Evolutionary conservation across 75 land plant genomes (phyloP), one percentile per base, ranked within the genome.

Genomic region (Pinus tabuliformis): DNA sequence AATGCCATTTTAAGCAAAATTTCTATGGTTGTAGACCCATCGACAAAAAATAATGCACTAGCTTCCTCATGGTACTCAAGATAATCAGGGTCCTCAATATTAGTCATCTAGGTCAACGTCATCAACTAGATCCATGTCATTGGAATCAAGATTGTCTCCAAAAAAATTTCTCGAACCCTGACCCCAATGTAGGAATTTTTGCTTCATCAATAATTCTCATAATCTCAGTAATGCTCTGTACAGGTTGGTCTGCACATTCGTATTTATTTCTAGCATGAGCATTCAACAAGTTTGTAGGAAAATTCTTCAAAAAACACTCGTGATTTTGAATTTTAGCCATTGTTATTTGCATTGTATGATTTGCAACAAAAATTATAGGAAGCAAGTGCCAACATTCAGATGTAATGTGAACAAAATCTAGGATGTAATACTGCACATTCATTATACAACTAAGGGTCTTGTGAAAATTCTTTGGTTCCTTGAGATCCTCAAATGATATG

Each of bases 161-260:
- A 60, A 89, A 60, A 59, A 72, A 88, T 30, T 72, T 84, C 62
- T 78, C 80, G 12, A 84, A 68, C 37, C 24, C 70, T 14, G 79
- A 74, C 20, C 85, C 86, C 2, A 82, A 80, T 17, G 92, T 80
- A 24, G 92, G 94, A 9, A 91, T 84, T 22, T 83, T 89, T 8
- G 92, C 97, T 77, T 94, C 94, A 13, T 85, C 59, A 17, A 89
- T 83, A 59, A 91, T 89, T 74, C 81, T 87, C 90, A 88, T 89
- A 22, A 94, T 94, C 20, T 91, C 85, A 42, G 86, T 90, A 59
- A 75, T 74, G 81, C 83, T 88, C 78, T 91, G 97, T 84, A 79
- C 80, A 13, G 88, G 88, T 58, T 89, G 90, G 58, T 94, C 86
- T 4, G 88, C 85, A 36, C 82, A 90, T 66, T 91, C 86, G 64